A percentile compares a stretch with the other conserved stretches of the same genome.
Conservation (phyloP, 768 basidiomycete genomes). For the Lentinula sp. region DNA sequence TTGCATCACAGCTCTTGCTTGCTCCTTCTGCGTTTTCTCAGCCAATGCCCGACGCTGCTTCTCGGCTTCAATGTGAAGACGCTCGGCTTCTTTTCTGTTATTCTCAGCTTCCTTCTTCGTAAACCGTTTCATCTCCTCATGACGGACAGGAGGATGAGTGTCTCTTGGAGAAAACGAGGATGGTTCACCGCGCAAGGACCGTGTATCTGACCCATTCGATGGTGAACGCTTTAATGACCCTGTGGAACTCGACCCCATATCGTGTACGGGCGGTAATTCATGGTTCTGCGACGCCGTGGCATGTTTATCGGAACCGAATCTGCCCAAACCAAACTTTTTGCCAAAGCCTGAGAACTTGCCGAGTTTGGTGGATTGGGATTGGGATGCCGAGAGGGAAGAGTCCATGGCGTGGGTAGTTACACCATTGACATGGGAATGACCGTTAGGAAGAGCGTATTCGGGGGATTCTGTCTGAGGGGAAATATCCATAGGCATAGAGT, state of each 20-base stretch:
- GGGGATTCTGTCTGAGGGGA: constrained; percentile 42
- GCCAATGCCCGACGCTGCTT: constrained; percentile 74
- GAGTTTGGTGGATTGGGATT: constrained; percentile 26
- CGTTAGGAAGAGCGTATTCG: constrained; percentile 31
- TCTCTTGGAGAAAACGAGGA: constrained; percentile 36
- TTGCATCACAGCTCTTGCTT: constrained; percentile 88
- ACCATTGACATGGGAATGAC: constrained; percentile 45
- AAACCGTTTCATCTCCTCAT: background rate
- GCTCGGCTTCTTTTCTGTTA: constrained; percentile 77
- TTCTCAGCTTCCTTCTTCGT: constrained; percentile 30
- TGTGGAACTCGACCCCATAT: constrained; percentile 43
- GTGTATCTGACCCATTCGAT: constrained; percentile 67
- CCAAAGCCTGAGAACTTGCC: constrained; percentile 55
- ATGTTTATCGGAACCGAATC: constrained; percentile 71
- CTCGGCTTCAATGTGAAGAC: constrained; percentile 75
- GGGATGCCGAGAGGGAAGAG: constrained; percentile 15
- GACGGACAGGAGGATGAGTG: constrained; percentile 11
- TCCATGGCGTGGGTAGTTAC: constrained; percentile 41
- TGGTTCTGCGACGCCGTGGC: constrained; percentile 65
- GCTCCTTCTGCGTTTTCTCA: constrained; percentile 73
- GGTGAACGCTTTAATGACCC: constrained; percentile 72
- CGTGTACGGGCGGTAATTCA: constrained; percentile 65
- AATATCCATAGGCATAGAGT: constrained; percentile 50
- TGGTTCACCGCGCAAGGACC: constrained; percentile 35
- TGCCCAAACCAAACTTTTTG: constrained; percentile 48